These are phyloP conservation scores for Starmerella kuoi DNA, from an alignment of 805 yeast species.

Conservation along the genomic window DNA sequence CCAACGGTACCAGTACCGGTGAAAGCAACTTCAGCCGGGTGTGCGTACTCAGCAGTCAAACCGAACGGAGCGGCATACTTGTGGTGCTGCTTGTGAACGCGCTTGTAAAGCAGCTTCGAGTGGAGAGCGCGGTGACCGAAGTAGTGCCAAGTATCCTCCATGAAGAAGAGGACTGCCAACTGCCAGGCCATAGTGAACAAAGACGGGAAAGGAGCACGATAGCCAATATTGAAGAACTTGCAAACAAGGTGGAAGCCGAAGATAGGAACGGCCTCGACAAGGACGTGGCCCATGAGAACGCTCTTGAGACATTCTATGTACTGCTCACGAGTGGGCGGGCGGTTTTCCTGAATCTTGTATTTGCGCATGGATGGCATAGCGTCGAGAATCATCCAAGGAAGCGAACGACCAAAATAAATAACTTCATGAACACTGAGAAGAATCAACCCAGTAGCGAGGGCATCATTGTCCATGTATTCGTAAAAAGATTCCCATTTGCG, in stretches of 20 bases:
- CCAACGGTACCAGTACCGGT: conserved; percentile 95
- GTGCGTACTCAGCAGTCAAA: conserved; percentile 93
- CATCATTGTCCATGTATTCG: conserved; percentile 71
- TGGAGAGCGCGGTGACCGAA: conserved; percentile 89
- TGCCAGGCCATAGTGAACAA: conserved; percentile 48
- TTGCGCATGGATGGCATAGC: conserved; percentile 70
- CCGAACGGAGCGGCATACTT: conserved; percentile 98
- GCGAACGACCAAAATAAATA: conserved; percentile 79
- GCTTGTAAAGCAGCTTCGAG: conserved; percentile 69
- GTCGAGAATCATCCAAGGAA: conserved; percentile 89
- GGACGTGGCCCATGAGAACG: conserved; percentile 73
- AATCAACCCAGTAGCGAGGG: conserved; percentile 81
- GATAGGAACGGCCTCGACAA: conserved; percentile 91
- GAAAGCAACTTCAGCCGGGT: conserved; percentile 82
- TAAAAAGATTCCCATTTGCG: conserved; percentile 83
- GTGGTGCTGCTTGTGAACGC: conserved; percentile 95
- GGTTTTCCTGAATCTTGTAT: conserved; percentile 81
- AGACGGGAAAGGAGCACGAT: conserved; percentile 76
- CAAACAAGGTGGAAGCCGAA: conserved; percentile 96
- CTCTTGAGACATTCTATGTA: conserved; percentile 87
- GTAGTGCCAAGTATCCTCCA: conserved; percentile 96
- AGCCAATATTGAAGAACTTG: conserved; percentile 61
- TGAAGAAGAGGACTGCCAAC: conserved; percentile 61
- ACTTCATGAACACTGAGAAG: conserved; percentile 75
- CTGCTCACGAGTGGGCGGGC: conserved; percentile 66